Evolutionary conservation across 208 protist species (phyloP).

Genomic region (Entamoeba invadens): DNA sequence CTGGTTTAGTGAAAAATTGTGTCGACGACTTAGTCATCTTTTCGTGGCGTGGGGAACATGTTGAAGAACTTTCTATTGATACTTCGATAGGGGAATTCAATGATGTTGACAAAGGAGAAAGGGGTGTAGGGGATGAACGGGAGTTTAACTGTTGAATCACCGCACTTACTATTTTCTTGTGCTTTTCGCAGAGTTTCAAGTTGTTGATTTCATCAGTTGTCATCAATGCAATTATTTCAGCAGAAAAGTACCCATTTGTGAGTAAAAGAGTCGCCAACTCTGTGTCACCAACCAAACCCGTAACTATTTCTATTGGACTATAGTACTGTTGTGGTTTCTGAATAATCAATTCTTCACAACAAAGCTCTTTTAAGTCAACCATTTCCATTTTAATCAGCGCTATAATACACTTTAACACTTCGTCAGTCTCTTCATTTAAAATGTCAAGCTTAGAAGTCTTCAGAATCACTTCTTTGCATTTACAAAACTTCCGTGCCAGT

Average conservation of each 20-base stretch:
- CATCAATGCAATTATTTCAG: not conserved
- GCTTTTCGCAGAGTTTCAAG: not conserved
- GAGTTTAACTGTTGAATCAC: too few species aligned
- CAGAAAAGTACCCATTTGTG: not conserved
- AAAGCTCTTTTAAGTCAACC: not conserved
- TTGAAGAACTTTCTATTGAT: too few species aligned
- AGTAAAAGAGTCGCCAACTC: not conserved
- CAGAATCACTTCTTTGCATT: not conserved
- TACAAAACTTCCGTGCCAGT: not conserved
- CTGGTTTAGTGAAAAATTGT: too few species aligned
- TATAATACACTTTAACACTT: not conserved
- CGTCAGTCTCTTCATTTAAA: not conserved
- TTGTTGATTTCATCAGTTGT: not conserved
- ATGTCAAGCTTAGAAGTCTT: not conserved
- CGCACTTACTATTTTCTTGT: too few species aligned
- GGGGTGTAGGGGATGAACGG: too few species aligned
- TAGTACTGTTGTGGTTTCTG: not conserved
- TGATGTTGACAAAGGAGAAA: too few species aligned
- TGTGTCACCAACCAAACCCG: not conserved
- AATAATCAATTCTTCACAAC: not conserved
- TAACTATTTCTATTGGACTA: not conserved
- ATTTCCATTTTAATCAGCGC: not conserved
- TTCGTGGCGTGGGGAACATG: too few species aligned
- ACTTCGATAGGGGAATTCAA: too few species aligned
- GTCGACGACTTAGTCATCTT: too few species aligned